Evolutionary conservation across 192 early-diverging fungal species (phyloP).

Genomic region (Helicostylum pulchrum): DNA sequence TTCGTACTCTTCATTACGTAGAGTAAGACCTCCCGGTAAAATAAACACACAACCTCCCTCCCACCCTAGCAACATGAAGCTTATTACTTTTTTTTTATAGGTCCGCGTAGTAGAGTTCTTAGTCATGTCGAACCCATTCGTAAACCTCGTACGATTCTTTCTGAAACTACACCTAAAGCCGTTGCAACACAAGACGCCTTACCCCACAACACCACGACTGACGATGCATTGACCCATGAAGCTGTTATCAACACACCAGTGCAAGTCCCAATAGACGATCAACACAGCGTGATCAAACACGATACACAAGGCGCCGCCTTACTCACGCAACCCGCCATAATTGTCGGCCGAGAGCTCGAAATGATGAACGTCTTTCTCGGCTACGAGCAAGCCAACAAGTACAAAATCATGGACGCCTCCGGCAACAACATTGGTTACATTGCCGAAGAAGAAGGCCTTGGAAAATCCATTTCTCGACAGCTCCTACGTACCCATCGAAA

Average conservation of each 20-base stretch:
- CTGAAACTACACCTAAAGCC: too few species aligned
- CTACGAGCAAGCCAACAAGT: conserved; percentile 87
- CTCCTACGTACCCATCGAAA: conserved; percentile 68
- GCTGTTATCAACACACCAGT: conserved; percentile 2
- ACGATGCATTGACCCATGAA: neutral
- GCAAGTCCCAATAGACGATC: conserved; percentile 14
- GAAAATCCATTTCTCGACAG: conserved; percentile 64
- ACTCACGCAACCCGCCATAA: conserved; percentile 54
- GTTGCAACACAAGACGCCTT: neutral
- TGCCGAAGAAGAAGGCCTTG: conserved; percentile 67
- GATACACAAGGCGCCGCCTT: conserved; percentile 33
- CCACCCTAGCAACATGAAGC: too few species aligned
- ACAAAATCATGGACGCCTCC: conserved; percentile 66
- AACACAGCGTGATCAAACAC: conserved; percentile 17
- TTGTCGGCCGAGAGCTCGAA: conserved; percentile 76
- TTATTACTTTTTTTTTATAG: neutral
- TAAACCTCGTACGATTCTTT: too few species aligned
- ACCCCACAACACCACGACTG: neutral
- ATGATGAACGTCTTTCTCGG: conserved; percentile 79
- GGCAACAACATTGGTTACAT: conserved; percentile 76
- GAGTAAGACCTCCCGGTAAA: neutral
- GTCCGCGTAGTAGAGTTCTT: neutral
- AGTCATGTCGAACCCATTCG: neutral
- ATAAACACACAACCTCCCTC: too few species aligned
- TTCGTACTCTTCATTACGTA: neutral